A percentile compares a stretch with the other conserved stretches of the same genome.
phyloP scores from a whole-genome alignment of 106 monocot genomes.

The Dioscorea zingiberensis region DNA sequence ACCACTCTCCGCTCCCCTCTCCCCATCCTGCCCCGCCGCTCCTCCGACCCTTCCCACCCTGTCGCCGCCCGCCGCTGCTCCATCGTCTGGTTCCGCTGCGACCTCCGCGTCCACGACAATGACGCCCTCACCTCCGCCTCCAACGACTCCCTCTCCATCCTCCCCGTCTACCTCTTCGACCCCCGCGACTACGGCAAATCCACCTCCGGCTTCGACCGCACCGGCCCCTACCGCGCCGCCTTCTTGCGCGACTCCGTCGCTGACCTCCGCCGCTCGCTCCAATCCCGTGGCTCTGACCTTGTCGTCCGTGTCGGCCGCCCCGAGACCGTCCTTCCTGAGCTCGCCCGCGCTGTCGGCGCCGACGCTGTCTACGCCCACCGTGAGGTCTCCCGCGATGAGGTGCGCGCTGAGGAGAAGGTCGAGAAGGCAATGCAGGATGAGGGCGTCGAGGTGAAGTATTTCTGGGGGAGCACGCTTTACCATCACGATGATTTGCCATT shows the following conservation, averaged over 20 bases:
- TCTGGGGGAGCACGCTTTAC: slow-evolving; percentile 97
- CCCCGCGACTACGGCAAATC: slow-evolving; percentile 86
- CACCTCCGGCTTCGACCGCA: slow-evolving; percentile 78
- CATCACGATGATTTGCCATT: slow-evolving; percentile 90
- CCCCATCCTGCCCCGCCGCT: slow-evolving; percentile 33
- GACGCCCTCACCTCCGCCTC: slow-evolving; percentile 64
- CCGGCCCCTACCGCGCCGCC: slow-evolving; percentile 79
- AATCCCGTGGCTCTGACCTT: slow-evolving; percentile 77
- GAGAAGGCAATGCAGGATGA: slow-evolving; percentile 78
- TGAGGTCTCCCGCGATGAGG: slow-evolving; percentile 81
- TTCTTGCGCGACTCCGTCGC: slow-evolving; percentile 84
- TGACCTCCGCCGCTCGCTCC: slow-evolving; percentile 57
- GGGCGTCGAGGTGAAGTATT: slow-evolving; percentile 92
- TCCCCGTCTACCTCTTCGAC: slow-evolving; percentile 91
- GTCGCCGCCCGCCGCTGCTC: slow-evolving; percentile 64
- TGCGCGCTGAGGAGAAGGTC: slow-evolving; percentile 67
- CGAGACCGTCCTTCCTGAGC: slow-evolving; percentile 61
- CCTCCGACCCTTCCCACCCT: slow-evolving; percentile 35
- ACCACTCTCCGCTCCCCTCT: slow-evolving; percentile 29
- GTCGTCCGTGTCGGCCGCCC: slow-evolving; percentile 80
- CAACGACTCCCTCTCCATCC: slow-evolving; percentile 66
- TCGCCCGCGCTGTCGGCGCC: slow-evolving; percentile 63
- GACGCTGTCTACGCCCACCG: slow-evolving; percentile 83
- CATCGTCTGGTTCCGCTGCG: slow-evolving; percentile 84
- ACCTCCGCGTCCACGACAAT: slow-evolving; percentile 94